These are phyloP conservation scores for Hymenoscyphus albidus DNA, from an alignment of 2,329 filamentous ascomycete species.

Conservation along the genomic window DNA sequence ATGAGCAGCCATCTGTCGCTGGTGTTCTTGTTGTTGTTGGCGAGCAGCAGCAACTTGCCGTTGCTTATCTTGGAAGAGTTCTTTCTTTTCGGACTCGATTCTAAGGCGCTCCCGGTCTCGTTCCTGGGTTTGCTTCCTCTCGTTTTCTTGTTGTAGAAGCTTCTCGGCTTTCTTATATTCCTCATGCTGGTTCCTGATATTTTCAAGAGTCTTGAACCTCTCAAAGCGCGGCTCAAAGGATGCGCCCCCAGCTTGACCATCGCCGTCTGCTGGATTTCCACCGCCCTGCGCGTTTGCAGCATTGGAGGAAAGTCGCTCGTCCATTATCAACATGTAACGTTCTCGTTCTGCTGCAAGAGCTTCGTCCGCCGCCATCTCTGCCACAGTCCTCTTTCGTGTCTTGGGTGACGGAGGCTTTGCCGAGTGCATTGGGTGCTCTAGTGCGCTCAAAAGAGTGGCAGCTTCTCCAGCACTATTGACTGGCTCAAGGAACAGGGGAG, in stretches of 20 bases:
- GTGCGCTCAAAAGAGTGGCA: slow-evolving; percentile 65
- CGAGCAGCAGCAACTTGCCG: slow-evolving; percentile 38
- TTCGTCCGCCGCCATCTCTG: slow-evolving; percentile 92
- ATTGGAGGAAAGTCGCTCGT: slow-evolving; percentile 70
- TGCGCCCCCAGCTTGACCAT: slow-evolving; percentile 66
- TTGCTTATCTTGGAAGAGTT: slow-evolving; percentile 34
- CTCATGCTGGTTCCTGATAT: slow-evolving; percentile 73
- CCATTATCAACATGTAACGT: slow-evolving; percentile 86
- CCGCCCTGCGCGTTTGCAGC: slow-evolving; percentile 54
- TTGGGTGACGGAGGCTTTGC: slow-evolving; percentile 78
- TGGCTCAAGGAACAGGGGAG: slow-evolving; percentile 73
- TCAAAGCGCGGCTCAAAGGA: slow-evolving; percentile 84
- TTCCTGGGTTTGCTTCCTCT: slow-evolving; percentile 46
- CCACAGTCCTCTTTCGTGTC: slow-evolving; percentile 86
- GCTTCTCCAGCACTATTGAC: slow-evolving; percentile 66
- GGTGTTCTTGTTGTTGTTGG: slow-evolving; percentile 33
- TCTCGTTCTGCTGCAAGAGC: slow-evolving; percentile 85
- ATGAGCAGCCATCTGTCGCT: slow-evolving; percentile 14
- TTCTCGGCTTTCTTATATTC: slow-evolving; percentile 77
- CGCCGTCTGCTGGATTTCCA: slow-evolving; percentile 60
- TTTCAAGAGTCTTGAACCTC: slow-evolving; percentile 84
- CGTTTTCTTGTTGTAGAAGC: slow-evolving; percentile 51
- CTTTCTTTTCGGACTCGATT: slow-evolving; percentile 32
- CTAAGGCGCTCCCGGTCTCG: slow-evolving; percentile 44
- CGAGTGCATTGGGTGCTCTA: slow-evolving; percentile 74